Base-by-base conservation (phyloP, 2,329 filamentous ascomycete genomes). In the Paecilomyces sp. region DNA sequence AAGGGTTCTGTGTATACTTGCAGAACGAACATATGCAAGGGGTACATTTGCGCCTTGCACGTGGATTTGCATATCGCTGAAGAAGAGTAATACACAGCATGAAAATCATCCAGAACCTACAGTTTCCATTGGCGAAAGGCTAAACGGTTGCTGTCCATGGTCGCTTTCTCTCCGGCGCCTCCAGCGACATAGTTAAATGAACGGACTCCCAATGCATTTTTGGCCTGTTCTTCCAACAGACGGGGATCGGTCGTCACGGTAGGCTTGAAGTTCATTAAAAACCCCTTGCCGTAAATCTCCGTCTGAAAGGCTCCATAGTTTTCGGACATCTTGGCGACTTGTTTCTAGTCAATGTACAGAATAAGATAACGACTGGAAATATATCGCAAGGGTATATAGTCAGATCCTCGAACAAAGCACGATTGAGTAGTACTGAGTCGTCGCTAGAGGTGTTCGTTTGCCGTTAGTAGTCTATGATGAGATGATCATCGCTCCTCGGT, bases 121-220 rank as follows among this genome's bases (percentile, higher is more conserved):
- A 75, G 55, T 67, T 77, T 79, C 77, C 77, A 80, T 61, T 81
- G 79, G 50, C 79, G 74, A 62, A 88, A 86, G 0, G 84, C 83
- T 22, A 82, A 72, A 7, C 80, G 77, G 65, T 87, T 87, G 52
- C 83, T 82, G 56, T 83, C 81, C 77, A 85, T 82, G 0, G 86
- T 88, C 2, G 83, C 78, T 41, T 80, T 77, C 65, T 86, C 84
- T 1, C 85, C 84, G 0, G 85, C 85, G 6, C 83, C 84, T n/a
- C 85, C 85, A 15, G 80, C 76, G 25, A 87, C 81, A 72, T 88
- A 88, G 62, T 83, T 83, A 68, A 82, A 88, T 7, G 80, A 75
- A 11, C 78, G 76, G 1, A 73, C 70, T 22, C 73, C 70, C 71
- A 87, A 76, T 13, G 69, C 71, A 58, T 79, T 72, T 57, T 75